Evolutionary conservation across 345 rosid species (phyloP), one percentile per base, ranked within the genome.

Genomic region (Garcia nutans): DNA sequence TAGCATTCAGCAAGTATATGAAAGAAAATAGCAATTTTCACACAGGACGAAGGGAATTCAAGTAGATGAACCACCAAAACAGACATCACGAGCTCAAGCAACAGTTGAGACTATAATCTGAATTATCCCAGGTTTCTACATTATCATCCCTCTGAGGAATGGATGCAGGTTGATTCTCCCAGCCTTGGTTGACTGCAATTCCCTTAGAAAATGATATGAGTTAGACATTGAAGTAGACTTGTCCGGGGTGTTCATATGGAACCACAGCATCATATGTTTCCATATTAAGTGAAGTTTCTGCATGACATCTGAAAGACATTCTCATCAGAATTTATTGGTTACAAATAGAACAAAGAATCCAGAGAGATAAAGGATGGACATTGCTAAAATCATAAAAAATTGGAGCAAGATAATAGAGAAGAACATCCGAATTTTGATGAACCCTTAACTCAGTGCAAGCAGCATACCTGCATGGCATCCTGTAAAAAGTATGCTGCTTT

Each of bases 191-290:
- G 22, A 65, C 52, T 65, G 26, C 50, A 65, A 65, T 41, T 44
- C 17, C 70, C 54, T 42, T 42, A 10, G 23, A 47, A 15, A 10
- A 64, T 37, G 47, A n/a, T 42, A 6, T 31, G 8, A 33, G 6
- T 3, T 42, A 20, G 11, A 68, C 20, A 10, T 26, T 65, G 20
- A 28, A 31, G 58, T 52, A 54, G 47, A 31, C 45, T 74, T 81
- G 80, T 41, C 72, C 78, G 75, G 75, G 64, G 73, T 52, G 74
- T 75, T 65, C 76, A 77, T 88, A 91, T 60, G 83, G 84, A 31
- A 86, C 87, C 69, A 93, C 96, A 17, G 80, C 74, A 72, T 93
- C 97, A 68, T 90, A 92, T 0, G 96, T 75, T 76, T 93, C 98
- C 87, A 89, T 83, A 7, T 84, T 76, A 13, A 92, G 86, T 0